phyloP scores from a whole-genome alignment of 371 early-diverging fungal species.

The Mycotypha africana region DNA sequence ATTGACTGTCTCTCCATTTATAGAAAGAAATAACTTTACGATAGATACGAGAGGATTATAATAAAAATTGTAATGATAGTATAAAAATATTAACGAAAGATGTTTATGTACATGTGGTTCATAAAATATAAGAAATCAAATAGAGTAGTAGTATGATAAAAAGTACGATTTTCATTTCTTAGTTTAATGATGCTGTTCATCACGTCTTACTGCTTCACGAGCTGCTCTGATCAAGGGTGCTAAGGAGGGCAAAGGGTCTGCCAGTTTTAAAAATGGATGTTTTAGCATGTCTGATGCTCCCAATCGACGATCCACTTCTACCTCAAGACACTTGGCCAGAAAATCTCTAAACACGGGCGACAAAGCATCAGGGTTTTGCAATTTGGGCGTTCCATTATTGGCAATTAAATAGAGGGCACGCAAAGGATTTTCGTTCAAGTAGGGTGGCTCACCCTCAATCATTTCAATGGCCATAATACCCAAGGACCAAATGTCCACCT shows the following conservation, averaged over 20 bases:
- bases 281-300: slow-evolving; percentile 73
- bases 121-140: too few relatives aligned
- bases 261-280: slow-evolving; percentile 86
- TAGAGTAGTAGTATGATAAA: too few relatives aligned
- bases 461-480: slow-evolving; percentile 96
- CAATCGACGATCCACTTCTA: slow-evolving; percentile 83
- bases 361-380: slow-evolving; percentile 86
- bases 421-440: slow-evolving; percentile 88
- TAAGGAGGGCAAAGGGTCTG: slow-evolving; percentile 82
- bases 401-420: slow-evolving; percentile 93
- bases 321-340: slow-evolving; percentile 76
- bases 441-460: slow-evolving; percentile 93
- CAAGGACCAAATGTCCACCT: slow-evolving; percentile 96
- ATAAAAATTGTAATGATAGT: too few relatives aligned
- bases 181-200: too few relatives aligned
- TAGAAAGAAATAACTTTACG: too few relatives aligned
- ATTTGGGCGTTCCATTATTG: slow-evolving; percentile 91
- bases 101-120: too few relatives aligned
- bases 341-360: slow-evolving; percentile 81
- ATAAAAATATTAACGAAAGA: too few relatives aligned
- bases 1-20: too few relatives aligned
- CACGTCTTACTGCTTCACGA: too few relatives aligned
- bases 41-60: too few relatives aligned
- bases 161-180: too few relatives aligned
- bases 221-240: slow-evolving; percentile 88